These are phyloP conservation scores for Russula sp. DNA, from an alignment of 768 basidiomycete species.

Conservation along the genomic window DNA sequence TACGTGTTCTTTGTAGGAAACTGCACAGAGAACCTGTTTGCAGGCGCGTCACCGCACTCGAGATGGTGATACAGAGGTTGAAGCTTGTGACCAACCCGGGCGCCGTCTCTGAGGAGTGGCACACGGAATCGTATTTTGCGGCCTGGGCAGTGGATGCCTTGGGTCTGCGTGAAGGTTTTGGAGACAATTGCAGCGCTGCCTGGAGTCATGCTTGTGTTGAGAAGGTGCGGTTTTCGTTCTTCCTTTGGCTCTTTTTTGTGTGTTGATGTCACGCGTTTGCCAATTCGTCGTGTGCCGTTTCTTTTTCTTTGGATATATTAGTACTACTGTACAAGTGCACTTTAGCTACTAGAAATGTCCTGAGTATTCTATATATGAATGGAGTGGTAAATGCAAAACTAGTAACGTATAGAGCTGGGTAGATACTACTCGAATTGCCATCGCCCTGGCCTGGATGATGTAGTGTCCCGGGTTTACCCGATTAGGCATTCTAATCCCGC, in stretches of 20 bases:
- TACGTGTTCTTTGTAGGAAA: constrained; percentile 98
- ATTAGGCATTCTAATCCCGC: too few relatives aligned
- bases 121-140: constrained; percentile 79
- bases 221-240: constrained; percentile 50
- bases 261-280: not conserved
- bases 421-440: too few relatives aligned
- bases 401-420: too few relatives aligned
- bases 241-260: too few relatives aligned
- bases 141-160: constrained; percentile 96
- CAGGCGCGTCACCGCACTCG: constrained; percentile 93
- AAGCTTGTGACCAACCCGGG: constrained; percentile 91
- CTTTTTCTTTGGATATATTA: too few relatives aligned
- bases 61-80: constrained; percentile 96
- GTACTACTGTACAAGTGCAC: too few relatives aligned
- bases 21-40: constrained; percentile 97
- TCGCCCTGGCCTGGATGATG: too few relatives aligned
- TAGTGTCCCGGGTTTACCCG: too few relatives aligned
- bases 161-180: constrained; percentile 87
- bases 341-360: too few relatives aligned
- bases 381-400: too few relatives aligned
- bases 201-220: constrained; percentile 83
- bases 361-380: too few relatives aligned
- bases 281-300: constrained; percentile 36
- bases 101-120: constrained; percentile 58
- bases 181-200: constrained; percentile 67